Conservation (phyloP, 2,329 filamentous ascomycete species). For the Immersiporthe knoxdaviesiana region DNA sequence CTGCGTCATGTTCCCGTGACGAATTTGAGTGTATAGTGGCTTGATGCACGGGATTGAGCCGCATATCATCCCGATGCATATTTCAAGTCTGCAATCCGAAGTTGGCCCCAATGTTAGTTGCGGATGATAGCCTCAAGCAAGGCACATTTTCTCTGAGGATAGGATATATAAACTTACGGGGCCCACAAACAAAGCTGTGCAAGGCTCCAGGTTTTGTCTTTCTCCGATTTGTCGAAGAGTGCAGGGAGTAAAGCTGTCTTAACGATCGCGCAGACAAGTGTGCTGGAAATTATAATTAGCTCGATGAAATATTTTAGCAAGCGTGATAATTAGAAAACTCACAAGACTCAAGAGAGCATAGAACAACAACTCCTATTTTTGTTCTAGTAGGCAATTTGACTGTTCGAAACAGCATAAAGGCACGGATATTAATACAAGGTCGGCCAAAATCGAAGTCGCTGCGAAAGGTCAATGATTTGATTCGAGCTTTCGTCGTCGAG, state of each 20-base stretch:
- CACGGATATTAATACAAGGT: neutral
- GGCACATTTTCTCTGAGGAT: neutral
- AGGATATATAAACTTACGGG: neutral
- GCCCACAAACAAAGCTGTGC: slow-evolving; percentile 7
- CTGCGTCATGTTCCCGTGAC: neutral
- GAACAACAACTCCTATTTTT: neutral
- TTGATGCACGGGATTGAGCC: slow-evolving; percentile 12
- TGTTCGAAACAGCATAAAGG: slow-evolving; percentile 2
- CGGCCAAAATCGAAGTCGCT: neutral
- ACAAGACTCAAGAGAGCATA: slow-evolving; percentile 5
- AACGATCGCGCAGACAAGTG: neutral
- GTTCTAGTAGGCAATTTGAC: neutral
- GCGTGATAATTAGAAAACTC: neutral
- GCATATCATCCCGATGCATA: slow-evolving; percentile 9
- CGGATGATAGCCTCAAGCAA: neutral
- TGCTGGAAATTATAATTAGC: neutral
- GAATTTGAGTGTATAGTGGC: neutral
- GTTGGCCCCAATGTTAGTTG: neutral
- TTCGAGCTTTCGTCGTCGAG: neutral
- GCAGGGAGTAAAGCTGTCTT: slow-evolving; percentile 6
- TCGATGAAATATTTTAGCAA: too few species aligned
- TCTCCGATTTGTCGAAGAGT: neutral
- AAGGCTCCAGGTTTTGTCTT: slow-evolving; percentile 4
- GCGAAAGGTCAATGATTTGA: neutral
- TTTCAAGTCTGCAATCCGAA: neutral